A percentile compares a stretch with the other conserved stretches of the same genome.
phyloP scores from a whole-genome alignment of 208 protist species.

The Leishmania mexicana region DNA sequence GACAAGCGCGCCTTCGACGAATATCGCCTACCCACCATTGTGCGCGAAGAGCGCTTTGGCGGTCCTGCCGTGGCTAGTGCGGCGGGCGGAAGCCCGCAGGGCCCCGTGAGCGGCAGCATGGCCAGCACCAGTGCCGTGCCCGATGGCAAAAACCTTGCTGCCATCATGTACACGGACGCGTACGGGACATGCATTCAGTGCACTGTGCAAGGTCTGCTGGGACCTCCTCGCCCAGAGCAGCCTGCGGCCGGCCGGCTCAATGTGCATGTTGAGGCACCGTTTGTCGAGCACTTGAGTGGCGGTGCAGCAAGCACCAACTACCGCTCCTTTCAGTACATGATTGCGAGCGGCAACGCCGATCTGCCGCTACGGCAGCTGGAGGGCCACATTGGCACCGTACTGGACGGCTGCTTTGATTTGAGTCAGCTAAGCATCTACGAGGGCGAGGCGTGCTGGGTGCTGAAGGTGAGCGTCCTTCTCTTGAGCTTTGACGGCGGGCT shows the following conservation, averaged over 20 bases:
- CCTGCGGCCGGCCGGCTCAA: conserved; percentile 72
- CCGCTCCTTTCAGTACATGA: conserved; percentile 33
- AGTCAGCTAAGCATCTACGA: conserved; percentile 53
- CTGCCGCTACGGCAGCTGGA: conserved; percentile 73
- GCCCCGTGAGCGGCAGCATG: background rate
- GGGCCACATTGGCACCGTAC: conserved; percentile 61
- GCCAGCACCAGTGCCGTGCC: background rate
- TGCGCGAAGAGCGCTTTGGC: conserved; percentile 44
- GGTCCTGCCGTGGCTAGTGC: background rate
- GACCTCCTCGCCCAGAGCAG: conserved; percentile 51
- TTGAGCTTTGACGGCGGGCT: conserved; percentile 81
- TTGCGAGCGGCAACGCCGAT: conserved; percentile 41
- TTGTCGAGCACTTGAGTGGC: conserved; percentile 40
- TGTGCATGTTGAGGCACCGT: conserved; percentile 68
- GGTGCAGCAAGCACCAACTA: conserved; percentile 23
- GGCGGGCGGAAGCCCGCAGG: background rate
- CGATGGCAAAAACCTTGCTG: conserved; percentile 42
- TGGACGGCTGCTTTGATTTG: conserved; percentile 64
- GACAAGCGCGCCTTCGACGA: conserved; percentile 56
- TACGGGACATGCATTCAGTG: conserved; percentile 63
- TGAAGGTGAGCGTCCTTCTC: conserved; percentile 66
- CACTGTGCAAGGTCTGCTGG: conserved; percentile 74
- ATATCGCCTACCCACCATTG: conserved; percentile 53
- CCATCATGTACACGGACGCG: conserved; percentile 79
- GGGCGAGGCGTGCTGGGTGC: conserved; percentile 86